Conservation (phyloP, 108 stramenopile genomes). For the Pseudonitzschia multistriata region DNA sequence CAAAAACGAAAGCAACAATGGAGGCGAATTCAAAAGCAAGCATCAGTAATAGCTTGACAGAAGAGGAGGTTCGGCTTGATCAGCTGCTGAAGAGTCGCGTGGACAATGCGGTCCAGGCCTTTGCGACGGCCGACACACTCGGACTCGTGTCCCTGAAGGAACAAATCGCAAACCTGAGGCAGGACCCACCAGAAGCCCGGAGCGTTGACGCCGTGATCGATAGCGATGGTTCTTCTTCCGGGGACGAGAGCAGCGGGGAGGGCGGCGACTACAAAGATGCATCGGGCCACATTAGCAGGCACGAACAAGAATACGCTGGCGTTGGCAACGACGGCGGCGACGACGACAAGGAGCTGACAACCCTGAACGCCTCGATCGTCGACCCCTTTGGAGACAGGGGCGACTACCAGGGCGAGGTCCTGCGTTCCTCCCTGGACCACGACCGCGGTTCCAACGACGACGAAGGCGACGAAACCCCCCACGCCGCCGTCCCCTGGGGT, state of each 20-base stretch:
- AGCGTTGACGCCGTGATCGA: too few species aligned
- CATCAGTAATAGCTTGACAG: too few species aligned
- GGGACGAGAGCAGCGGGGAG: too few species aligned
- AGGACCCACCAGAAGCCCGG: too few species aligned
- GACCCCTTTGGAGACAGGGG: conserved; percentile 16
- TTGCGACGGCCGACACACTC: neutral
- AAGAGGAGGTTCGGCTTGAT: too few species aligned
- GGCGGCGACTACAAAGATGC: neutral
- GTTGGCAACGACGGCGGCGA: neutral
- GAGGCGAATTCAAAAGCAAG: too few species aligned
- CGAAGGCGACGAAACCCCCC: neutral
- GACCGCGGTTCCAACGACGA: neutral
- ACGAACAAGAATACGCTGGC: neutral
- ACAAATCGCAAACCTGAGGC: neutral
- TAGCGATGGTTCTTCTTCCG: too few species aligned
- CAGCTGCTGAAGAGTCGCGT: conserved; percentile 15
- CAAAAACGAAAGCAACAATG: too few species aligned
- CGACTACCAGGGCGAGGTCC: conserved; percentile 1
- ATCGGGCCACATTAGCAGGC: neutral
- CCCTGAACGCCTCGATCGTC: neutral
- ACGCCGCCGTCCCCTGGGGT: conserved; percentile 12
- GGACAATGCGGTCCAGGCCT: conserved; percentile 13
- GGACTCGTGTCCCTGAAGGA: neutral
- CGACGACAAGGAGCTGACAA: neutral
- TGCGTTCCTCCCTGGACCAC: neutral